Conservation (phyloP, 2,329 filamentous ascomycete species). For the Penicillium sp. region DNA sequence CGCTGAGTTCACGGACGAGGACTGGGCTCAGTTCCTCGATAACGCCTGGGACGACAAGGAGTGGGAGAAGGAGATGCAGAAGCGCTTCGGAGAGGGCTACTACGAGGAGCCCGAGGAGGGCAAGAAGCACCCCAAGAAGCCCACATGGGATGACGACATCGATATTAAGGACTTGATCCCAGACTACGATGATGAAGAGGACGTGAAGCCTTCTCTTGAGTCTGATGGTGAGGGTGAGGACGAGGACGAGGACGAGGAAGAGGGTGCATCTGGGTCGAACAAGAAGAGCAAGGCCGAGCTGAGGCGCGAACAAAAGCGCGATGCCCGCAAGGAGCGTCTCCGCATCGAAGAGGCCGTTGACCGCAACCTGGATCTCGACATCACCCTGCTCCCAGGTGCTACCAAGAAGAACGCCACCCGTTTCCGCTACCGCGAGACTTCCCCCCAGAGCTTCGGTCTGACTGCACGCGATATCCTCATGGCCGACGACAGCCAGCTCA, state of each 20-base stretch:
- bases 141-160: slow-evolving; percentile 95
- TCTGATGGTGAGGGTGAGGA: slow-evolving; percentile 62
- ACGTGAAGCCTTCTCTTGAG: slow-evolving; percentile 58
- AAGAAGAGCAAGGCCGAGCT: slow-evolving; percentile 57
- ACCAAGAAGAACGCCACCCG: slow-evolving; percentile 57
- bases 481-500: slow-evolving; percentile 82
- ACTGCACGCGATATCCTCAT: slow-evolving; percentile 90
- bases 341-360: slow-evolving; percentile 88
- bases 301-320: slow-evolving; percentile 67
- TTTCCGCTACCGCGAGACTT: slow-evolving; percentile 96
- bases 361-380: slow-evolving; percentile 75
- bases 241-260: slow-evolving; percentile 54
- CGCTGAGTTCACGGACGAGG: slow-evolving; percentile 71
- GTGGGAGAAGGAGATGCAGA: slow-evolving; percentile 91
- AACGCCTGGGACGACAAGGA: slow-evolving; percentile 85
- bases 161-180: slow-evolving; percentile 92
- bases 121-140: slow-evolving; percentile 73
- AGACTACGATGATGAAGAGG: slow-evolving; percentile 80
- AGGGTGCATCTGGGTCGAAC: slow-evolving; percentile 54
- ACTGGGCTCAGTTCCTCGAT: slow-evolving; percentile 85
- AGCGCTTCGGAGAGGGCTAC: slow-evolving; percentile 87
- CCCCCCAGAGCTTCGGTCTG: slow-evolving; percentile 86
- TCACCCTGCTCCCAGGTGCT: slow-evolving; percentile 64
- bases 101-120: slow-evolving; percentile 66
- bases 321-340: slow-evolving; percentile 78